Base-by-base conservation (phyloP, 2,329 filamentous ascomycete genomes). In the Fusarium praegraminearum region DNA sequence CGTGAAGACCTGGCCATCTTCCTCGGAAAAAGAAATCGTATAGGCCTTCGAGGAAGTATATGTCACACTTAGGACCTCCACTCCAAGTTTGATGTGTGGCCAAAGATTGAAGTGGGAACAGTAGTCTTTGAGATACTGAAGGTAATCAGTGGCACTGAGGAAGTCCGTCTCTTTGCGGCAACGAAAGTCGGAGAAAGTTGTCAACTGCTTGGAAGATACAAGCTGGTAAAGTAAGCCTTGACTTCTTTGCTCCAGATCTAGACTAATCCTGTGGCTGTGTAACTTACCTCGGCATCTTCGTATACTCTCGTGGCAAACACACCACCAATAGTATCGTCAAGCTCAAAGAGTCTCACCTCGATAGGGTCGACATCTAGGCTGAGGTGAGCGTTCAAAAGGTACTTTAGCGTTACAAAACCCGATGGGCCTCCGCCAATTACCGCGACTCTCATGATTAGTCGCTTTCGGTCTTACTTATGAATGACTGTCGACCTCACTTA, bases 381-480 rank as follows among this genome's bases (percentile, higher is more conserved):
- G 4, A 24, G 15, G 1, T 57, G 46, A n/a, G 46, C 55, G 22
- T 22, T 28, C 3, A 12, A 4, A 10, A 57, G 8, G 18, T 54
- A 58, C 9, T 54, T 54, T 6, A 45, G 13, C 1, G 49, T 54
- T 1, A 58, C 49, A 9, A 58, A 49, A 3, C 56, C 49, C 1
- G 56, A 54, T 20, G 47, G 56, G 16, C 56, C 49, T 5, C 32
- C 40, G 9, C 49, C 47, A 5, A 58, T 54, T 9, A 54, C 49
- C 3, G 38, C 47, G 4, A 58, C 56, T 38, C 7, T 52, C 56
- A 58, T 54, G 3, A 3, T 24, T 3, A 5, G 10, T n/a, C 16
- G 32, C 5, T 9, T 6, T 3, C 6, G 3, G 2, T 20, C 16
- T 18, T 10, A 16, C 8, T 44, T 26, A 18, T 40, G 11, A 22